Evolutionary conservation across 164 flowering plant genomes (phyloP).

Genomic region (Vitis labrusca): DNA sequence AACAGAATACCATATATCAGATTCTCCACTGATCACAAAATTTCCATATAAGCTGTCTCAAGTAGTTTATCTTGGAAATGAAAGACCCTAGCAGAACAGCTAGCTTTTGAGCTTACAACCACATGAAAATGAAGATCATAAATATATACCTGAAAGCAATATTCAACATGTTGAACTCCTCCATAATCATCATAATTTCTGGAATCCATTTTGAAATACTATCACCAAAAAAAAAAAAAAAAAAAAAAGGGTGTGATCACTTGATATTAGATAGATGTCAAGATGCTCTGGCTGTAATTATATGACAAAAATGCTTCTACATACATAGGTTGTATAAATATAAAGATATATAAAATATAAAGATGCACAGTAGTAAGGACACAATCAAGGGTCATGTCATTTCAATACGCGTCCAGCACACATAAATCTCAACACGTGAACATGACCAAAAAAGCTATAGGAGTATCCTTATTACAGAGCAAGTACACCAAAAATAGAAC

Average conservation of each 20-base stretch:
- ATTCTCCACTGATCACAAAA: background rate
- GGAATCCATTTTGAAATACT: slow-evolving; percentile 92
- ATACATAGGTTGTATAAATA: too few relatives aligned
- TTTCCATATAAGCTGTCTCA: background rate
- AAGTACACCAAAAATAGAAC: too few relatives aligned
- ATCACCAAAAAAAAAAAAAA: slow-evolving; percentile 9
- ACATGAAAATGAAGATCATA: background rate
- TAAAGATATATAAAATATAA: too few relatives aligned
- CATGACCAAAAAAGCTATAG: too few relatives aligned
- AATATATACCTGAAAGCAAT: slow-evolving; percentile 82
- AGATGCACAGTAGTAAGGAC: too few relatives aligned
- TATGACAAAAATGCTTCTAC: background rate
- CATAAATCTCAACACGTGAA: too few relatives aligned
- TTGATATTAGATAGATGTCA: too few relatives aligned
- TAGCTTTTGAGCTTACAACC: background rate
- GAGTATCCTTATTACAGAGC: too few relatives aligned
- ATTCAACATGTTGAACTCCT: slow-evolving; percentile 76
- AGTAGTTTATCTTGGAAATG: background rate
- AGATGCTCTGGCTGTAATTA: too few relatives aligned
- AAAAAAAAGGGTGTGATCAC: background rate
- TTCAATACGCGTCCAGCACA: too few relatives aligned
- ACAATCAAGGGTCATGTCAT: too few relatives aligned
- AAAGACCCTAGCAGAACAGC: background rate
- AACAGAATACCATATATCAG: background rate
- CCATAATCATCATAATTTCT: slow-evolving; percentile 64